Percentiles rank a stretch among this genome's conserved stretches.
Evolutionary conservation across 2,329 filamentous ascomycete species (phyloP).

Genomic region (Fusarium goolgardi): DNA sequence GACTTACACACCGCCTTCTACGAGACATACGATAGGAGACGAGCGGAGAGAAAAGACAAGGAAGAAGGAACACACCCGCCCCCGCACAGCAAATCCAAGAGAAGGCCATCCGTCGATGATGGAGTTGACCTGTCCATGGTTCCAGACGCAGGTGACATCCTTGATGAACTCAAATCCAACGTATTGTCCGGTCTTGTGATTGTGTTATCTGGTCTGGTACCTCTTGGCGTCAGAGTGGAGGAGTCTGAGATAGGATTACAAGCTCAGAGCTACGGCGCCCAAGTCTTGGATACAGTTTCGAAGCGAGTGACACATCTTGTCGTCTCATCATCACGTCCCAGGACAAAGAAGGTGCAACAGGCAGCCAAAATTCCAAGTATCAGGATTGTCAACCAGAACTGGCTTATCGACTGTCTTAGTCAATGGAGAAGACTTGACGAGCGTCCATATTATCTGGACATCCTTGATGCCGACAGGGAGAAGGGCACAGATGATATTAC

Average conservation of each 20-base stretch:
- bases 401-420: slow-evolving; percentile 86
- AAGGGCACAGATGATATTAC: slow-evolving; percentile 49
- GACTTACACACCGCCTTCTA: slow-evolving; percentile 84
- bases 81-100: slow-evolving; percentile 49
- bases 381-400: slow-evolving; percentile 91
- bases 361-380: slow-evolving; percentile 83
- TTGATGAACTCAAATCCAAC: slow-evolving; percentile 81
- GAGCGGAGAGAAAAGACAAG: slow-evolving; percentile 51
- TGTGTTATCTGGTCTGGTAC: slow-evolving; percentile 91
- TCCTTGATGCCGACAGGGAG: slow-evolving; percentile 74
- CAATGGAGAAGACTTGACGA: slow-evolving; percentile 87
- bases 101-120: slow-evolving; percentile 53
- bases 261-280: slow-evolving; percentile 85
- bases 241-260: slow-evolving; percentile 89
- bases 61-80: slow-evolving; percentile 53
- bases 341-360: slow-evolving; percentile 91
- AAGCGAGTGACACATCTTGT: slow-evolving; percentile 79
- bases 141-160: slow-evolving; percentile 87
- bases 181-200: slow-evolving; percentile 81
- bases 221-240: slow-evolving; percentile 80
- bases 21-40: slow-evolving; percentile 77
- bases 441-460: slow-evolving; percentile 78
- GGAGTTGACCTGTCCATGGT: slow-evolving; percentile 65
- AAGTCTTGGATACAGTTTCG: slow-evolving; percentile 67
- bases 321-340: slow-evolving; percentile 74